Conservation (phyloP, 495 filamentous ascomycete genomes). For the Penicillium silybi region DNA sequence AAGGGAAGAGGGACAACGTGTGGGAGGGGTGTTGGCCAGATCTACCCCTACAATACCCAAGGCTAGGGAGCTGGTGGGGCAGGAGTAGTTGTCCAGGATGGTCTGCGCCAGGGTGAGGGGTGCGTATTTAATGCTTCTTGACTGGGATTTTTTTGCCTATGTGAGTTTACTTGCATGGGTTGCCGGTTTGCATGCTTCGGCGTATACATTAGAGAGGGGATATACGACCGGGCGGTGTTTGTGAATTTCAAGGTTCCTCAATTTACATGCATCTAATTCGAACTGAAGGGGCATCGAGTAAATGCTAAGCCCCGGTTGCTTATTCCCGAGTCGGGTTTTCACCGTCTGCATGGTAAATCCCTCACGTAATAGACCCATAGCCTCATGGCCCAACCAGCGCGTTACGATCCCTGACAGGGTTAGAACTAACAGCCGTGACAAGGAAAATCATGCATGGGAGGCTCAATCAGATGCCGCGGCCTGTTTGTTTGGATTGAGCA, state of each 20-base stretch:
- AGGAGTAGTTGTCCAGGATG: not conserved
- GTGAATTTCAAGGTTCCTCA: not conserved
- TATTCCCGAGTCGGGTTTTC: not conserved
- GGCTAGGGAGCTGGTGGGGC: not conserved
- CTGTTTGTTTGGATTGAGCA: not conserved
- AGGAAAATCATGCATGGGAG: not conserved
- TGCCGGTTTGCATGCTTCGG: not conserved
- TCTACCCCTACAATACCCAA: not conserved
- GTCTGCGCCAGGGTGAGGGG: not conserved
- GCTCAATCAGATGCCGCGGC: not conserved
- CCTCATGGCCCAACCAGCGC: not conserved
- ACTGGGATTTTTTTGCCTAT: not conserved
- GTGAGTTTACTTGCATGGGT: not conserved
- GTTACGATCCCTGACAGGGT: not conserved
- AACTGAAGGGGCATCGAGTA: not conserved
- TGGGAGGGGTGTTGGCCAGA: not conserved
- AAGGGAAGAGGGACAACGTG: not conserved
- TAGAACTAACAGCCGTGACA: not conserved
- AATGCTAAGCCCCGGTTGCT: not conserved
- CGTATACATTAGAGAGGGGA: not conserved
- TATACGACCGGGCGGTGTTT: not conserved
- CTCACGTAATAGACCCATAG: not conserved
- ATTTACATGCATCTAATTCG: not conserved
- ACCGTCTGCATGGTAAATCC: not conserved
- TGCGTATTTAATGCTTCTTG: not conserved